Base-by-base conservation (phyloP, 768 basidiomycete genomes). In the Suillus hirtellus region DNA sequence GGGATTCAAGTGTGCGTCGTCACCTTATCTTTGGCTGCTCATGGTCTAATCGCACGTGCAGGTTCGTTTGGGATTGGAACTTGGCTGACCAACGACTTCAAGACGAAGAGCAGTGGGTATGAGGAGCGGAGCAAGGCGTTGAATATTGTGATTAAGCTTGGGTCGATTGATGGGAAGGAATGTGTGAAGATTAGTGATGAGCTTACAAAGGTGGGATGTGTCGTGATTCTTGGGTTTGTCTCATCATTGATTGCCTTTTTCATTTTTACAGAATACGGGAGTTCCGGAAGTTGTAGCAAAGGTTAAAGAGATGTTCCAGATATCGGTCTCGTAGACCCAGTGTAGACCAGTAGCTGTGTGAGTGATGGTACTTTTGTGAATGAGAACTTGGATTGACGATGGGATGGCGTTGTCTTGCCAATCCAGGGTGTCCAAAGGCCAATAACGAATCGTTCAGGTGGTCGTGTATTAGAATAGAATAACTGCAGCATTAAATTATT, bases 131-230 rank as follows among this genome's bases (percentile, higher is more conserved):
- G 90, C 77, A 90, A 86, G 70, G 85, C 94, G 24, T 74, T 97
- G 66, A 97, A 96, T 71, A 98, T 99, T 72, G 96, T 99, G 56
- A 95, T 98, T 78, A 98, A 98, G 71, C 80, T 99, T 10, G 83
- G 86, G 44, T 82, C 85, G 52, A 88, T 97, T 14, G 80, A 92
- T 69, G 84, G 82, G 11, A 80, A 80, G 62, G 86, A 88, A 1
- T 96, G 95, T 67, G 86, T 99, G 68, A 99, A 99, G 77, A 86
- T 99, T 68, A 95, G 93, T 61, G 97, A 98, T 74, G 96, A 99
- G 70, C 72, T 89, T 61, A 89, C 80, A 10, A 99, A 99, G 86
- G 89, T 87, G 42, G 19, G 53, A 19, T 2, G 37, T 31, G 35
- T 42, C 12, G n/a, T 47, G 17, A 27, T 4, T 7, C 35, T 11